Conservation (phyloP, 176 grass and related monocot genomes). For the Hordeum vulgare region DNA sequence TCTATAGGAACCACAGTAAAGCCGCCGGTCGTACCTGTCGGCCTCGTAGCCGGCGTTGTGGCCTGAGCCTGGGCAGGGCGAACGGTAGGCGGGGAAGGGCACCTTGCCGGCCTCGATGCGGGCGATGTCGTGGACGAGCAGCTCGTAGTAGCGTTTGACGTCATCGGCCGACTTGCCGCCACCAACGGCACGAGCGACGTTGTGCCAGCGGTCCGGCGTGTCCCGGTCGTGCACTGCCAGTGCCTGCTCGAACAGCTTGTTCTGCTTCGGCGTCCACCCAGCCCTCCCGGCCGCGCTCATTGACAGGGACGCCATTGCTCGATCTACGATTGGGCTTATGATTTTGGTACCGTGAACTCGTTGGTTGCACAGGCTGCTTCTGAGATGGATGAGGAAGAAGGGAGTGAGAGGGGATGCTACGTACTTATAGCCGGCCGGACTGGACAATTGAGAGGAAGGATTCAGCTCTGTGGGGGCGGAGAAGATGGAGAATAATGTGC, state of each 20-base stretch:
- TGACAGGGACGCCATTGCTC: constrained; percentile 37
- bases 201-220: constrained; percentile 65
- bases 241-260: constrained; percentile 80
- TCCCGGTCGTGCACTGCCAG: constrained; percentile 64
- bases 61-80: background rate
- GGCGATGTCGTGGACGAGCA: constrained; percentile 51
- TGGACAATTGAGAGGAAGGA: background rate
- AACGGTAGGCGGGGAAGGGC: constrained; percentile 50
- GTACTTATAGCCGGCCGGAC: constrained; percentile 27
- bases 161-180: constrained; percentile 67
- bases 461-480: background rate
- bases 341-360: background rate
- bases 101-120: constrained; percentile 69
- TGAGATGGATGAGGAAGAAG: background rate
- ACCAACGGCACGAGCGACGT: constrained; percentile 65
- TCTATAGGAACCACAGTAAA: background rate
- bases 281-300: constrained; percentile 12
- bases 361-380: background rate
- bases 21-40: background rate
- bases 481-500: background rate
- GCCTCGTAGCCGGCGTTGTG: background rate
- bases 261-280: constrained; percentile 59
- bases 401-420: constrained; percentile 3
- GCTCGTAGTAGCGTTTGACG: constrained; percentile 52
- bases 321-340: background rate